Conservation (phyloP, 495 filamentous ascomycete species). For the Tuber brumale region DNA sequence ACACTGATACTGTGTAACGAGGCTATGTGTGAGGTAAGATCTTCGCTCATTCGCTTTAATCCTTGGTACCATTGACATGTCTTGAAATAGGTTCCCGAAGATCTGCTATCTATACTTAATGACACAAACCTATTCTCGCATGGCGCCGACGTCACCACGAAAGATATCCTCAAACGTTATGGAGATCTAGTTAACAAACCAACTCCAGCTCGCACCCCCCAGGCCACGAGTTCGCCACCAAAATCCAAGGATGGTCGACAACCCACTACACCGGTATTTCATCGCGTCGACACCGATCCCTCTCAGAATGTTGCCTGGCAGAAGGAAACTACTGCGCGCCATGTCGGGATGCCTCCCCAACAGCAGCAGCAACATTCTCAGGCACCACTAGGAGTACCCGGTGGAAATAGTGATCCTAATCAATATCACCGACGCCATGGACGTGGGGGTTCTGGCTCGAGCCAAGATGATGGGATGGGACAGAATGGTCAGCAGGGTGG, state of each 20-base stretch:
- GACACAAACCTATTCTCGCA: conserved; percentile 75
- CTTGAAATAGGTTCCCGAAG: conserved; percentile 74
- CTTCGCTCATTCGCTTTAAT: not conserved
- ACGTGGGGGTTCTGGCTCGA: conserved; percentile 31
- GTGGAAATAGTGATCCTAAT: conserved; percentile 25
- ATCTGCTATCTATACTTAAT: conserved; percentile 74
- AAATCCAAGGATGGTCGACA: conserved; percentile 49
- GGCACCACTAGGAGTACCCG: conserved; percentile 15
- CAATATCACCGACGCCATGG: conserved; percentile 32
- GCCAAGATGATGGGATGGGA: conserved; percentile 43
- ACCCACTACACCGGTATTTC: conserved; percentile 47
- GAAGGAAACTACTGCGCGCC: conserved; percentile 71
- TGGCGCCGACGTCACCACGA: conserved; percentile 81
- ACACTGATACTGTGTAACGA: conserved; percentile 86
- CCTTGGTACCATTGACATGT: not conserved
- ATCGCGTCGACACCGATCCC: conserved; percentile 73
- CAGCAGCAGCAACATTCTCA: conserved; percentile 45
- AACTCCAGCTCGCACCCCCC: conserved; percentile 53
- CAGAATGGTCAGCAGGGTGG: conserved; percentile 43
- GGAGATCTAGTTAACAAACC: conserved; percentile 63
- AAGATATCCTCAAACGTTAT: conserved; percentile 89
- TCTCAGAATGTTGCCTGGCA: conserved; percentile 64
- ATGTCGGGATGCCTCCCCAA: conserved; percentile 58
- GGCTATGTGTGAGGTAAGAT: conserved; percentile 87
- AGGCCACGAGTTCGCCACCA: conserved; percentile 47